Percentiles rank a stretch among this genome's conserved stretches.
Conservation (phyloP, 2,329 filamentous ascomycete species). For the Dryadomyces quercus-mongolicae region DNA sequence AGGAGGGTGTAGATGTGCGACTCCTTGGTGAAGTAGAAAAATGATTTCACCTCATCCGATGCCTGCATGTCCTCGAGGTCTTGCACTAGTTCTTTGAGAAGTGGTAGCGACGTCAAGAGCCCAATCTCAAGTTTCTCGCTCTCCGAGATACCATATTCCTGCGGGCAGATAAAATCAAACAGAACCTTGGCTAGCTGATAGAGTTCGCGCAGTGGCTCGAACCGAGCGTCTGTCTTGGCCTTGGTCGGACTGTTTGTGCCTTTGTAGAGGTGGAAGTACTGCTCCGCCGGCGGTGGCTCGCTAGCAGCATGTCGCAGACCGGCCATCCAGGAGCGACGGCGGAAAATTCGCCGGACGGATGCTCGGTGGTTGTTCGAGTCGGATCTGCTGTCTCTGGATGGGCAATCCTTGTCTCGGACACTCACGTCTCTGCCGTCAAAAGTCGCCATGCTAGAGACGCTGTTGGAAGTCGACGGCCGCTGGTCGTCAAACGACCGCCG, state of each 20-base stretch:
- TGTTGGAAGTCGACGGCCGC: slow-evolving; percentile 1
- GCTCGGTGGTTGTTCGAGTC: slow-evolving; percentile 19
- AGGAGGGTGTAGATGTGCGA: slow-evolving; percentile 96
- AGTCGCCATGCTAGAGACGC: neutral
- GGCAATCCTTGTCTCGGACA: slow-evolving; percentile 14
- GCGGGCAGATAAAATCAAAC: slow-evolving; percentile 96
- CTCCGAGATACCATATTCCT: slow-evolving; percentile 94
- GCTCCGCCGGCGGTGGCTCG: slow-evolving; percentile 47
- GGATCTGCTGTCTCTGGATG: slow-evolving; percentile 4
- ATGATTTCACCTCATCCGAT: slow-evolving; percentile 84
- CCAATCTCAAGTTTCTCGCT: slow-evolving; percentile 98
- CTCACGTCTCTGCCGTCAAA: neutral
- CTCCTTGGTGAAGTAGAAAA: slow-evolving; percentile 99
- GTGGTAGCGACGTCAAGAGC: slow-evolving; percentile 78
- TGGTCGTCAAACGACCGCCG: slow-evolving; percentile 8
- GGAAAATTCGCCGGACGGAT: slow-evolving; percentile 40
- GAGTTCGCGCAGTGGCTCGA: slow-evolving; percentile 81
- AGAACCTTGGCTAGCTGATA: slow-evolving; percentile 90
- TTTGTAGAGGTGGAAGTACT: slow-evolving; percentile 86
- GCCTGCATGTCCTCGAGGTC: slow-evolving; percentile 97
- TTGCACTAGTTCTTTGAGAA: slow-evolving; percentile 92
- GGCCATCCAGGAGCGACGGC: slow-evolving; percentile 48
- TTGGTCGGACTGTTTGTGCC: slow-evolving; percentile 57
- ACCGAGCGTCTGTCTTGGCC: slow-evolving; percentile 69
- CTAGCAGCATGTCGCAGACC: slow-evolving; percentile 28